Percentiles rank a stretch among this genome's conserved stretches.
Evolutionary conservation across 352 stramenopile genomes (phyloP).

Genomic region (Pythium sukuiense): DNA sequence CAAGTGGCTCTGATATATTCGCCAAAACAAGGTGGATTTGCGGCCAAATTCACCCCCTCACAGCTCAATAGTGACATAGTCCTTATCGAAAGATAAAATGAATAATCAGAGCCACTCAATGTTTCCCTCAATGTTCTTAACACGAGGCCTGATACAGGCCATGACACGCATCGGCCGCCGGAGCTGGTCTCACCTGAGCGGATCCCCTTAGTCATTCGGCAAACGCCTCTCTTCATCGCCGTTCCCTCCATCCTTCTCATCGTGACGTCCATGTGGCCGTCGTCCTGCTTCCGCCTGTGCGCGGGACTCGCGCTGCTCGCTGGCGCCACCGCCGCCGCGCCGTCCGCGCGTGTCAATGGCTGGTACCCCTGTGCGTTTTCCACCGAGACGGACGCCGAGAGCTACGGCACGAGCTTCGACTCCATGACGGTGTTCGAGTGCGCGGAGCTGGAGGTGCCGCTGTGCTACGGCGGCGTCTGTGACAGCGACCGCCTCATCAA

Average conservation of each 20-base stretch:
- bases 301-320: neutral
- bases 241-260: too few species aligned
- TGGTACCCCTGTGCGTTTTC: slow-evolving; percentile 30
- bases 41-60: neutral
- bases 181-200: neutral
- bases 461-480: slow-evolving; percentile 28
- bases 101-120: too few species aligned
- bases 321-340: neutral
- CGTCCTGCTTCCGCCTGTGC: neutral
- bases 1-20: neutral
- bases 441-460: slow-evolving; percentile 20
- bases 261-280: neutral
- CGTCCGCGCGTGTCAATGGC: slow-evolving; percentile 24
- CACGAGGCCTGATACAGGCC: neutral
- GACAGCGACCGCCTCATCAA: slow-evolving; percentile 16
- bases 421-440: slow-evolving; percentile 12
- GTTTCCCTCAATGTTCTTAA: neutral
- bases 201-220: neutral
- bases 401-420: neutral
- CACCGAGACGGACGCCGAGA: neutral
- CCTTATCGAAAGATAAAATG: neutral
- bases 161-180: neutral
- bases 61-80: neutral
- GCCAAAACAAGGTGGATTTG: neutral
- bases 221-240: neutral